These are phyloP conservation scores for Dactylellina leptospora DNA, from an alignment of 2,329 filamentous ascomycete genomes.

Conservation along the genomic window DNA sequence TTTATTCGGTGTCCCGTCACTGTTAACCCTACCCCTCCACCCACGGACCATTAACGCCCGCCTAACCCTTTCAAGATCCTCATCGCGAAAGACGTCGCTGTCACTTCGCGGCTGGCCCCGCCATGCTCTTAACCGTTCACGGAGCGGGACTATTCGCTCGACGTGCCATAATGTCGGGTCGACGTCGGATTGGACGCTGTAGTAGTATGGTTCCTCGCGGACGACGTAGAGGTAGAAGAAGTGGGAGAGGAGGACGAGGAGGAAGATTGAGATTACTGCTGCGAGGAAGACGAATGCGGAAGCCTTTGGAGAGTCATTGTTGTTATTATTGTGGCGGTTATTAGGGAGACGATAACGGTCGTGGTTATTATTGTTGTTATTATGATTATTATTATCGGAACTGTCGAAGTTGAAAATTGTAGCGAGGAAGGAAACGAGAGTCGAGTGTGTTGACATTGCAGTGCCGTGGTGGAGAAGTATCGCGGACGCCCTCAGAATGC, in stretches of 20 bases:
- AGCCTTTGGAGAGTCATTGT: slow-evolving; percentile 30
- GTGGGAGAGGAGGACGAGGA: slow-evolving; percentile 41
- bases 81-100: slow-evolving; percentile 46
- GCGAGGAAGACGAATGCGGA: slow-evolving; percentile 46
- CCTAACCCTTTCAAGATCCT: slow-evolving; percentile 48
- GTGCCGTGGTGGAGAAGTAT: no score
- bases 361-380: slow-evolving; percentile 5
- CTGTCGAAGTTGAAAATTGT: background rate
- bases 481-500: slow-evolving; percentile 12
- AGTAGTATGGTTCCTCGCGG: slow-evolving; percentile 41
- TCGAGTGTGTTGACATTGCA: slow-evolving; percentile 41
- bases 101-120: slow-evolving; percentile 15
- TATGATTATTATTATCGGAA: background rate
- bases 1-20: slow-evolving; percentile 41
- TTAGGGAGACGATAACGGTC: slow-evolving; percentile 20
- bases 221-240: slow-evolving; percentile 51
- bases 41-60: slow-evolving; percentile 30
- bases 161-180: slow-evolving; percentile 52
- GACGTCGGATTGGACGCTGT: slow-evolving; percentile 48
- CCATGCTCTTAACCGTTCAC: slow-evolving; percentile 38
- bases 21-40: slow-evolving; percentile 45
- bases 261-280: slow-evolving; percentile 40
- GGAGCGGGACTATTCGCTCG: slow-evolving; percentile 46
- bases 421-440: slow-evolving; percentile 4
- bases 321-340: slow-evolving; percentile 21